Percentiles rank a stretch among this genome's conserved stretches.
These are phyloP conservation scores for Moesziomyces sp. DNA, from an alignment of 1,284 basidiomycete species.

Conservation along the genomic window DNA sequence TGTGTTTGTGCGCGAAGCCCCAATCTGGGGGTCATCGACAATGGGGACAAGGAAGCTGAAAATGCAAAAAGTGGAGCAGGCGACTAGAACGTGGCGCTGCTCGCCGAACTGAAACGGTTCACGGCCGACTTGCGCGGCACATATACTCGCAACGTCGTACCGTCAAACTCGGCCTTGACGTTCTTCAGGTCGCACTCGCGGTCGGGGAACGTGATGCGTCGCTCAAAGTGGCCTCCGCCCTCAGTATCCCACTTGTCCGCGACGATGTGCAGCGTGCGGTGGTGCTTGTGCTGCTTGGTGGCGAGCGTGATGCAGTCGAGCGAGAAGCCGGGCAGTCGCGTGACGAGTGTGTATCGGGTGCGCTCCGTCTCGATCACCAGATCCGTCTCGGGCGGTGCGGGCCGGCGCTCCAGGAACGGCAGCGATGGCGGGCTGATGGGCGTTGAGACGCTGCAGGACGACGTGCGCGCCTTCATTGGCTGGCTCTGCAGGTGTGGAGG, in stretches of 20 bases:
- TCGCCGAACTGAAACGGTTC: conserved; percentile 33
- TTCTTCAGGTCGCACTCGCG: conserved; percentile 51
- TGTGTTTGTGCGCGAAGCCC: neutral
- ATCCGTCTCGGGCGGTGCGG: conserved; percentile 54
- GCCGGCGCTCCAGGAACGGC: conserved; percentile 52
- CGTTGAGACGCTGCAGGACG: conserved; percentile 49
- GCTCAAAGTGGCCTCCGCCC: conserved; percentile 57
- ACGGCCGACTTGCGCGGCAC: conserved; percentile 27
- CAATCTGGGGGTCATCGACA: neutral
- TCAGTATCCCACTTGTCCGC: conserved; percentile 62
- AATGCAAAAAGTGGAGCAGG: neutral
- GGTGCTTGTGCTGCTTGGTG: conserved; percentile 55
- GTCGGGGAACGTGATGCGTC: conserved; percentile 58
- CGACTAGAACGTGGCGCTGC: conserved; percentile 68
- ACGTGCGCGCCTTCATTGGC: conserved; percentile 20
- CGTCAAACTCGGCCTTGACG: conserved; percentile 57
- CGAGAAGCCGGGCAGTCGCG: conserved; percentile 58
- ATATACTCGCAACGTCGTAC: conserved; percentile 36
- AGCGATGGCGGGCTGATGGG: conserved; percentile 46
- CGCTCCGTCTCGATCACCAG: conserved; percentile 50
- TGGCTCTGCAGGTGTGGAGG: conserved; percentile 5
- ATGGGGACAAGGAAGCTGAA: neutral
- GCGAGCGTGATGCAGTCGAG: conserved; percentile 62
- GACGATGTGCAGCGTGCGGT: conserved; percentile 61
- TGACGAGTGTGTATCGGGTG: conserved; percentile 39